Conservation (phyloP, 768 basidiomycete genomes). For the Heimioporus sp. region DNA sequence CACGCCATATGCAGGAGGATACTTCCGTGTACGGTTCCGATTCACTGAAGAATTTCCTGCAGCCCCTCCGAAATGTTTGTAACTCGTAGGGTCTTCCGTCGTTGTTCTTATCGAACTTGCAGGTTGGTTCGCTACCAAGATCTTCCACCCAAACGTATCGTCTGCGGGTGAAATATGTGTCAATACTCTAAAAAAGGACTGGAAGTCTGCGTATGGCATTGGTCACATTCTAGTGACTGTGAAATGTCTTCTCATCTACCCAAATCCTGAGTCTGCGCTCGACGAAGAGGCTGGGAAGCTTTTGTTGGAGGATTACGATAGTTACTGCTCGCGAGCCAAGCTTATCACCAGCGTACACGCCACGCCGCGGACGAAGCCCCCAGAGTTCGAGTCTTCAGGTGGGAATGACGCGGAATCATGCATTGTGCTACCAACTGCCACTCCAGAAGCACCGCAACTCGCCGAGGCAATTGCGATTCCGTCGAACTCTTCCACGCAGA, state of each 20-base stretch:
- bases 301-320: constrained; percentile 84
- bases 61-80: constrained; percentile 85
- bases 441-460: constrained; percentile 22
- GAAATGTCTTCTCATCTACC: constrained; percentile 94
- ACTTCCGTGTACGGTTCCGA: constrained; percentile 74
- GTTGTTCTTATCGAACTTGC: constrained; percentile 6
- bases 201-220: constrained; percentile 91
- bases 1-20: constrained; percentile 72
- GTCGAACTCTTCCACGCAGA: constrained; percentile 39
- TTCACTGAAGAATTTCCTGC: constrained; percentile 95
- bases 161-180: constrained; percentile 91
- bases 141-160: constrained; percentile 97
- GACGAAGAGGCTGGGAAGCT: constrained; percentile 96
- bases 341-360: constrained; percentile 93
- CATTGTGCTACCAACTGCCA: constrained; percentile 11
- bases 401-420: constrained; percentile 21
- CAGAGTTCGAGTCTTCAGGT: constrained; percentile 61
- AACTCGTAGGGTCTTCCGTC: neutral
- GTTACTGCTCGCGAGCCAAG: constrained; percentile 81
- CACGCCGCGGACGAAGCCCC: constrained; percentile 70
- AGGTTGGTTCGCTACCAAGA: constrained; percentile 93
- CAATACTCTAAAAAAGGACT: constrained; percentile 96
- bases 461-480: constrained; percentile 38
- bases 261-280: constrained; percentile 93
- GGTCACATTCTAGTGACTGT: constrained; percentile 89